Evolutionary conservation across 345 rosid species (phyloP), one percentile per base, ranked within the genome.

Genomic region (Arabidopsis thaliana): DNA sequence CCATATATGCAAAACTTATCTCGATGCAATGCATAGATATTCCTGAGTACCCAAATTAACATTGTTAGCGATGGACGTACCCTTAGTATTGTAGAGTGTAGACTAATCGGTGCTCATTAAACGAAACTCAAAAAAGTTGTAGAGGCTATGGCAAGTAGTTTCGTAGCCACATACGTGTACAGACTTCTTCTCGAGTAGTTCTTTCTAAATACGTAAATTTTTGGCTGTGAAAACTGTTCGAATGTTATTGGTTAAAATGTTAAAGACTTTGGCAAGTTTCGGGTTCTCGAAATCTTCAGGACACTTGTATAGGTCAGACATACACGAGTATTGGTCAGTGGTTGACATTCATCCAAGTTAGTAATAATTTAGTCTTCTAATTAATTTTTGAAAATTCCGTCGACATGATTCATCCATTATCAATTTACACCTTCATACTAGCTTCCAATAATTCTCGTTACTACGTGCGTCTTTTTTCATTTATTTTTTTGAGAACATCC

Each of bases 321-420:
- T 2, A 69, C 65, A 76, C 75, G 75, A 61, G 79, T 60, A 12
- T 23, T 32, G 42, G 61, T 49, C 72, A 59, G 74, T 75, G 63
- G 69, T 59, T 59, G 55, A 59, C 56, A 68, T 50, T 59, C 14
- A 75, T 41, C 56, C 62, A 59, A 67, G 62, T 52, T 46, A 58
- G 40, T 56, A 38, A 8, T 28, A 28, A 28, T 28, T 2, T 38
- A 49, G 12, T 4, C 12, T 49, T 14, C 6, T 22, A 23, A 9
- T 50, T 50, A 8, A 22, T 48, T 20, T 7, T 6, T 8, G 8
- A 48, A 48, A 49, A 20, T 49, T 50, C 28, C 30, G 25, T 38
- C 78, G 59, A 75, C 72, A 63, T 50, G 55, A 50, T 50, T 50
- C 2, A 8, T 50, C 30, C 30, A 50, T 9, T 3, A 50, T 50